Base-by-base conservation (phyloP, 179 eudicot genomes). In the Pouteria campechiana region DNA sequence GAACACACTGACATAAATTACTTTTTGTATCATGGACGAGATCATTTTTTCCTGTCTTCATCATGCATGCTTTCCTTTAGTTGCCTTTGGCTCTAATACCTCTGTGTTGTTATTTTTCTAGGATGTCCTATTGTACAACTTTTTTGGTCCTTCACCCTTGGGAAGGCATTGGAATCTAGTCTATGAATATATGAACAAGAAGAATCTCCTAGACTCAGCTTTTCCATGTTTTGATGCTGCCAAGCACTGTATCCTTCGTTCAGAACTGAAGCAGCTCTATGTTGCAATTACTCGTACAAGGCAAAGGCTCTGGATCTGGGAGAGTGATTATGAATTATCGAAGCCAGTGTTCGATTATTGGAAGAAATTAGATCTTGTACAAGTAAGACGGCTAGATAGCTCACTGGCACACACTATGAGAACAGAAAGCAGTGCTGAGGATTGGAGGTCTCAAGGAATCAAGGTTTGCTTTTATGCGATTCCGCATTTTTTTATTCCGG, bases 101-200 rank as follows among this genome's bases (percentile, higher is more conserved):
- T n/a, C n/a, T n/a, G n/a, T n/a, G n/a, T n/a, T n/a, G n/a, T n/a
- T n/a, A 10, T 6, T 18, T 25, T 32, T 44, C 48, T 50, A 75
- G 78, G 82, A 72, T 37, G 78, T 75, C 4, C 47, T 72, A n/a
- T 28, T 75, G 45, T 72, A 72, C 57, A 62, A 75, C 49, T 75
- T 75, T 47, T 72, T 75, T 18, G 69, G 75, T 47, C 50, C 75
- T 28, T 72, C 78, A 2, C 67, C 70, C 0, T 38, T 63, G 8
- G 35, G 12, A 55, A 63, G 63, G 46, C 59, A 67, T 2, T 72
- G 73, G 73, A 63, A 73, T 27, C 56, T 72, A 12, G 24, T 67
- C 25, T 67, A 72, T 30, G 64, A 33, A 16, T 49, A 30, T 17
- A 52, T 60, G 58, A 34, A 32, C 20, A 33, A 41, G 7, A 32